A percentile compares a stretch with the other conserved stretches of the same genome.
These are phyloP conservation scores for Auricularia sp. DNA, from an alignment of 768 basidiomycete species.

Conservation along the genomic window DNA sequence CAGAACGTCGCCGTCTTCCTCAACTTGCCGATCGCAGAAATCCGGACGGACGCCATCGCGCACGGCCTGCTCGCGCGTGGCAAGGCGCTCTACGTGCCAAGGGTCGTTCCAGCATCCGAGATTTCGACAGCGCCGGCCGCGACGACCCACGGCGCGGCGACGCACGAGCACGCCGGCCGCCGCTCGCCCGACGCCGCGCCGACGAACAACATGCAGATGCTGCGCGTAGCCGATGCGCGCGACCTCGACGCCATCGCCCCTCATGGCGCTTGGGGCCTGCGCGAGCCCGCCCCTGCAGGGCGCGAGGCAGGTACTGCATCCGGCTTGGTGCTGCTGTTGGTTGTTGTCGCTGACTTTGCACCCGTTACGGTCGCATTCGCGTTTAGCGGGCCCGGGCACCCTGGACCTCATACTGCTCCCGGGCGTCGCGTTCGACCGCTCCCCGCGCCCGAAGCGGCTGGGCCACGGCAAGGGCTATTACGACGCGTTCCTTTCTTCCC, in stretches of 20 bases:
- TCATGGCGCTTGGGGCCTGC: conserved; percentile 63
- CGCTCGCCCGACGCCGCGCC: neutral
- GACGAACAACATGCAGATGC: conserved; percentile 47
- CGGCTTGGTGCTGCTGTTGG: conserved; percentile 12
- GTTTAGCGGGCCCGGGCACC: conserved; percentile 23
- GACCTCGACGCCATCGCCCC: conserved; percentile 47
- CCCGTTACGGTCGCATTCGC: conserved; percentile 22
- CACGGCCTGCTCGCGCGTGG: conserved; percentile 43
- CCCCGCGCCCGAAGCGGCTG: conserved; percentile 42
- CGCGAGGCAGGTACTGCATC: conserved; percentile 1
- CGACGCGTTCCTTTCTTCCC: conserved; percentile 53
- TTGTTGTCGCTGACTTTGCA: neutral
- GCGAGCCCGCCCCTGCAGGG: conserved; percentile 44
- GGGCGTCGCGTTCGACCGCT: conserved; percentile 66
- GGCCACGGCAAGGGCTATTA: conserved; percentile 83
- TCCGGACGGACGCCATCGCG: conserved; percentile 46
- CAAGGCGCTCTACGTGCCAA: conserved; percentile 63
- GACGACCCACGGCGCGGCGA: neutral
- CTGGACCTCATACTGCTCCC: conserved; percentile 62
- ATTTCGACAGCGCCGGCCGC: conserved; percentile 1
- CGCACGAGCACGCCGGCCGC: neutral
- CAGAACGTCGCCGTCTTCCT: conserved; percentile 61
- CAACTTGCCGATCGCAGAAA: conserved; percentile 67
- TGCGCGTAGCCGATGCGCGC: conserved; percentile 45
- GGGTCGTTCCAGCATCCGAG: conserved; percentile 34